Base-by-base conservation (phyloP, 2,329 filamentous ascomycete genomes). In the Akanthomyces muscarius region DNA sequence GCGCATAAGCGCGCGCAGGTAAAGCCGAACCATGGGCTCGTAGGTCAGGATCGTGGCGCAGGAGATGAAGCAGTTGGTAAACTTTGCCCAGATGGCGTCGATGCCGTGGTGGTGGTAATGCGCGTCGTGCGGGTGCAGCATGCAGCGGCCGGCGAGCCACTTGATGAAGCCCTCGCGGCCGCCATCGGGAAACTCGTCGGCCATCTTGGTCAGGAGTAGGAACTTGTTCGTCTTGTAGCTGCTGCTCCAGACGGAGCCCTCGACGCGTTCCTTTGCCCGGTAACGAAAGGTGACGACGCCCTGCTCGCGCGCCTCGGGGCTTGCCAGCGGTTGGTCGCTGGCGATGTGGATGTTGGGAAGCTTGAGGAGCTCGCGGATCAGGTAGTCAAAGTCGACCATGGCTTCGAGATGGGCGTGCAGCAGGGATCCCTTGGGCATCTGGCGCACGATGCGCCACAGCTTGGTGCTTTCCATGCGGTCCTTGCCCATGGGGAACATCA, bases 401-500 rank as follows among this genome's bases (percentile, higher is more conserved):
- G 93, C 92, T 74, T 96, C 91, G 72, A 96, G 80, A 75, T 98
- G 93, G 50, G 91, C 91, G 77, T 98, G 93, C 65, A 96, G 77
- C 36, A 96, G 80, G 10, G 88, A 83, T 14, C 94, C 95, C 74
- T 98, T 98, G 33, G 94, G 94, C 90, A 98, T 92, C 66, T 80
- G 84, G 64, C 88, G 85, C 18, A 97, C 84, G 69, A 97, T 95
- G 67, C 86, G 83, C 92, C 92, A 98, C 28, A 97, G 81, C 71
- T 87, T 87, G 16, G 91, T 96, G 68, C 82, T 81, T 75, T 96
- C 91, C 86, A 97, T 96, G 44, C 86, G 86, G n/a, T 87, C 84
- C 75, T 92, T 94, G 68, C 92, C 92, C 42, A 94, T 82, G 42
- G 85, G 88, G 76, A 97, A 97, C 90, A 96, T 95, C 89, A 97